phyloP scores from a whole-genome alignment of 2,329 filamentous ascomycete genomes.

The Teratosphaeria viscida region DNA sequence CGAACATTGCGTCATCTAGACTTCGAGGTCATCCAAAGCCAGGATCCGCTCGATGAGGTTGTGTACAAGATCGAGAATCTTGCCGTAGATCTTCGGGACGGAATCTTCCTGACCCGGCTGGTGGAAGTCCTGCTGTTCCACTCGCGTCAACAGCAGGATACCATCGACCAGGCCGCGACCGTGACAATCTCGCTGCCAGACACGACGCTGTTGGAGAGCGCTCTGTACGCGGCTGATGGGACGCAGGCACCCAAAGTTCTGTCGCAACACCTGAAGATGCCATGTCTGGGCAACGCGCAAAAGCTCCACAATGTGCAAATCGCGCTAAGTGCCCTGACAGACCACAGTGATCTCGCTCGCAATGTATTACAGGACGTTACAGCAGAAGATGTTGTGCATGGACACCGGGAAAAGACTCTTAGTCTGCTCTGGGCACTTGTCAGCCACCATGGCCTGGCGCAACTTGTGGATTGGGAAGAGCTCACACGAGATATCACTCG shows the following conservation, averaged over 20 bases:
- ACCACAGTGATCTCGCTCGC: slow-evolving; percentile 30
- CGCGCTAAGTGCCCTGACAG: slow-evolving; percentile 43
- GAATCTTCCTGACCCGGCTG: slow-evolving; percentile 48
- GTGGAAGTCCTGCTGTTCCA: slow-evolving; percentile 47
- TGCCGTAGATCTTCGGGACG: slow-evolving; percentile 52
- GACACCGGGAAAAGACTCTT: slow-evolving; percentile 54
- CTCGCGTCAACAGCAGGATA: not conserved
- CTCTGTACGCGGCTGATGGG: slow-evolving; percentile 16
- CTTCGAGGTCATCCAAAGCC: slow-evolving; percentile 45
- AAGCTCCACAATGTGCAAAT: slow-evolving; percentile 52
- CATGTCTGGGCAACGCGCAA: slow-evolving; percentile 43
- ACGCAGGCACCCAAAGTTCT: slow-evolving; percentile 36
- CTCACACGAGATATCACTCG: slow-evolving; percentile 36
- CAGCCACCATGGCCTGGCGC: slow-evolving; percentile 44
- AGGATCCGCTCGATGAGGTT: slow-evolving; percentile 50
- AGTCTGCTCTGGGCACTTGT: slow-evolving; percentile 51
- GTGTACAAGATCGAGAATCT: slow-evolving; percentile 49
- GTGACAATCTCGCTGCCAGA: slow-evolving; percentile 37
- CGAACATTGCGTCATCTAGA: slow-evolving; percentile 46
- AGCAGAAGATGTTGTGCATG: slow-evolving; percentile 52
- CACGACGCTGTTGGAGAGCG: slow-evolving; percentile 33
- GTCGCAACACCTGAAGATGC: slow-evolving; percentile 49
- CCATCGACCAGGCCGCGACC: slow-evolving; percentile 23
- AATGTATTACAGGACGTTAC: slow-evolving; percentile 35
- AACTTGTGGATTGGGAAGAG: slow-evolving; percentile 46